Evolutionary conservation across 345 rosid species (phyloP).

Genomic region (Acer yangbiense): DNA sequence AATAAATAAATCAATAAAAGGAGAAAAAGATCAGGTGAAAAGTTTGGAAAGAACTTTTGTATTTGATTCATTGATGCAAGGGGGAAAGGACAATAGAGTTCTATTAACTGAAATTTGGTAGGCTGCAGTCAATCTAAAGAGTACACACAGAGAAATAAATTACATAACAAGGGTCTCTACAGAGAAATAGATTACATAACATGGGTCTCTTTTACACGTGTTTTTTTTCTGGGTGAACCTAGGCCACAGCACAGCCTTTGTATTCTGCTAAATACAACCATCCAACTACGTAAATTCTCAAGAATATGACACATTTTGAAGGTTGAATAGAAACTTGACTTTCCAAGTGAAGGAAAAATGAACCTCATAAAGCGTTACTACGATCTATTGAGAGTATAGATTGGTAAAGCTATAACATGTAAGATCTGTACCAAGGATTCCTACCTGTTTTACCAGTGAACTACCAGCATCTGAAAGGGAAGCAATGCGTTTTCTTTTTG

Average conservation of each 20-base stretch:
- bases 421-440: neutral
- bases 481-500: slow-evolving; percentile 51
- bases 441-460: slow-evolving; percentile 86
- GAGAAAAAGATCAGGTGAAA: neutral
- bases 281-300: neutral
- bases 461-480: slow-evolving; percentile 44
- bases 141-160: neutral
- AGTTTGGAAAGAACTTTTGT: neutral
- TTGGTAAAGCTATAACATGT: neutral
- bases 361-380: neutral
- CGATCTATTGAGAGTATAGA: neutral
- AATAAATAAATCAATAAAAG: neutral
- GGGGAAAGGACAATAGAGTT: neutral
- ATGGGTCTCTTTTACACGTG: neutral
- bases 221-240: neutral
- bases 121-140: neutral
- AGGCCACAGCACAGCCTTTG: neutral
- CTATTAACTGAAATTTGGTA: neutral
- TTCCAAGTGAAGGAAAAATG: neutral
- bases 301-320: neutral
- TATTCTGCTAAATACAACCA: neutral
- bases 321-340: neutral
- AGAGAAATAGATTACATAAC: no score
- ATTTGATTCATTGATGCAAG: neutral
- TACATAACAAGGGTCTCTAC: neutral